phyloP scores from a whole-genome alignment of 2,329 filamentous ascomycete species.

The Trichoderma afroharzianum region DNA sequence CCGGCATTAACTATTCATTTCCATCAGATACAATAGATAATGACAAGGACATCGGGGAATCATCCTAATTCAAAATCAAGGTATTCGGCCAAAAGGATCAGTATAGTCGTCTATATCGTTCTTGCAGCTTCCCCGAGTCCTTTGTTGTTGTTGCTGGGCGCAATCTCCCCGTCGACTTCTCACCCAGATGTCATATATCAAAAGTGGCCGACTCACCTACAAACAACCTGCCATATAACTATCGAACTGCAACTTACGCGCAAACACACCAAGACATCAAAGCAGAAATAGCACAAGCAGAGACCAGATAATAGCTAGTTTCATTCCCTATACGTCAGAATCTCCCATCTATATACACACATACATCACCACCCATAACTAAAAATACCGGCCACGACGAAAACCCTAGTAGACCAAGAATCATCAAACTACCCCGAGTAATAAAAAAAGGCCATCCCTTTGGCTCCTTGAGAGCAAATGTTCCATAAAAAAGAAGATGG shows the following conservation, averaged over 20 bases:
- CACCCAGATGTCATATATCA: not conserved
- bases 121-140: not conserved
- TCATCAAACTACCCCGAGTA: not conserved
- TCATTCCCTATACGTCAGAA: slow-evolving; percentile 1
- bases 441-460: not conserved
- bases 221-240: not conserved
- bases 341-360: slow-evolving; percentile 9
- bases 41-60: not conserved
- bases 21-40: not conserved
- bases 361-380: not conserved
- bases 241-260: not conserved
- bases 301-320: not conserved
- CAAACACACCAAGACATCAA: not conserved
- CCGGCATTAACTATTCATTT: not conserved
- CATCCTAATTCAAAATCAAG: not conserved
- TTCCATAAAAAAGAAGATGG: not conserved
- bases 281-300: not conserved
- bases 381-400: not conserved
- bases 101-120: not conserved
- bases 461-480: not conserved
- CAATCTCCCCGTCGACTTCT: not conserved
- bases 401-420: not conserved
- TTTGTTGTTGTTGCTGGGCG: not conserved
- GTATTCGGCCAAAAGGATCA: not conserved
- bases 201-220: not conserved